Conservation (phyloP, 192 early-diverging fungal species). For the Lunasporangiospora selenospora region DNA sequence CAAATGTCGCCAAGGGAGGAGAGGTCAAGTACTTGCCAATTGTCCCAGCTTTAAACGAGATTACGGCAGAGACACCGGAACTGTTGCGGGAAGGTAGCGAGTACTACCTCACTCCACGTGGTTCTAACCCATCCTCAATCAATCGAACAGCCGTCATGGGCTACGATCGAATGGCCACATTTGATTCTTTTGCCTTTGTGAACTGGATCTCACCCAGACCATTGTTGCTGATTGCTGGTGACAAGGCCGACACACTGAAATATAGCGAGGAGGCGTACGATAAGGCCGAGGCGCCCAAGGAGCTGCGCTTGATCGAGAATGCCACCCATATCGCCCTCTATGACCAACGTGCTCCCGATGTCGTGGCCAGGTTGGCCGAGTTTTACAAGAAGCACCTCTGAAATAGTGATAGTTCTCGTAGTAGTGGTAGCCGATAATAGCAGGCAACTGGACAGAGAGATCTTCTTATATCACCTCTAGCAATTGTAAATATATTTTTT, state of each 20-base stretch:
- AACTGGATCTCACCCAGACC: constrained; percentile 21
- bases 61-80: constrained; percentile 5
- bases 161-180: constrained; percentile 13
- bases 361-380: constrained; percentile 8
- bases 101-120: constrained; percentile 35
- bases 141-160: constrained; percentile 15
- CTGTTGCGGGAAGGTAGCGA: constrained; percentile 24
- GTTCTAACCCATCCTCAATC: constrained; percentile 15
- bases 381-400: constrained; percentile 1
- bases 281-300: constrained; percentile 21
- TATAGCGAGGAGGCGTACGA: constrained; percentile 13
- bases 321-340: constrained; percentile 38
- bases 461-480: too few relatives aligned
- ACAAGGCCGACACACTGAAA: constrained; percentile 31
- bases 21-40: constrained; percentile 17
- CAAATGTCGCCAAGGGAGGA: constrained; percentile 14
- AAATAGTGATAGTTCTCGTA: too few relatives aligned
- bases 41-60: not conserved
- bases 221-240: constrained; percentile 26
- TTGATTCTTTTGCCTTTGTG: constrained; percentile 13
- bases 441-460: too few relatives aligned
- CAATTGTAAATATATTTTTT: too few relatives aligned
- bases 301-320: constrained; percentile 21
- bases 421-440: too few relatives aligned
- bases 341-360: constrained; percentile 5